These are phyloP conservation scores for Termitomyces sp. DNA, from an alignment of 768 basidiomycete species.

Conservation along the genomic window DNA sequence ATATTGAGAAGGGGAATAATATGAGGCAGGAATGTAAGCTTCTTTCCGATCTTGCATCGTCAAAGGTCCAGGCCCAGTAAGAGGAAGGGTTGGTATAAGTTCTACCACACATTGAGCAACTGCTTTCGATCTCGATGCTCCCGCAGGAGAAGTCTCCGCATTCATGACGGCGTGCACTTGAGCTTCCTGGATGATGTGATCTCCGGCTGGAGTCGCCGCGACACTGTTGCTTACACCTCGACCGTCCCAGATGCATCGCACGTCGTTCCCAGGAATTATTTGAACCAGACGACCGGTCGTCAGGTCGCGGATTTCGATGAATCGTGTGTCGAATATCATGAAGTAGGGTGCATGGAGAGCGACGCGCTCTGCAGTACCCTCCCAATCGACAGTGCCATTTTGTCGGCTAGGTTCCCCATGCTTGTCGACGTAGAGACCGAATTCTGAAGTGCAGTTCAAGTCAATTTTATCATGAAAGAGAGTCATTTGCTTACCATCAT, in stretches of 20 bases:
- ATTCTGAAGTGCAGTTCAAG: conserved; percentile 45
- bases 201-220: conserved; percentile 60
- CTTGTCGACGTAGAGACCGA: conserved; percentile 91
- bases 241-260: conserved; percentile 91
- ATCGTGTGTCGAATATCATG: conserved; percentile 83
- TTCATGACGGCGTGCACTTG: conserved; percentile 88
- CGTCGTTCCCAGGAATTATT: conserved; percentile 78
- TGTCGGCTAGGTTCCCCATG: conserved; percentile 84
- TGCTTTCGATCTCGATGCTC: conserved; percentile 35
- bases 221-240: conserved; percentile 53
- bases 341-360: conserved; percentile 90
- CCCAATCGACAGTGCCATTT: conserved; percentile 86
- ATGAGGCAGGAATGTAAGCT: conserved; percentile 1
- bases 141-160: conserved; percentile 39
- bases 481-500: conserved; percentile 61
- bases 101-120: conserved; percentile 73
- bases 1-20: neutral
- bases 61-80: conserved; percentile 42
- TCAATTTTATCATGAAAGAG: neutral
- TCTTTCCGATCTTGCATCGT: conserved; percentile 4
- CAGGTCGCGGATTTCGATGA: conserved; percentile 89
- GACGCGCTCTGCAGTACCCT: conserved; percentile 84
- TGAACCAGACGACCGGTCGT: conserved; percentile 78
- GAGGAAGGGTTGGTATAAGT: conserved; percentile 69
- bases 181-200: conserved; percentile 63